phyloP scores from a whole-genome alignment of 441 rosid genomes.

The Pelargonium fulgidum region DNA sequence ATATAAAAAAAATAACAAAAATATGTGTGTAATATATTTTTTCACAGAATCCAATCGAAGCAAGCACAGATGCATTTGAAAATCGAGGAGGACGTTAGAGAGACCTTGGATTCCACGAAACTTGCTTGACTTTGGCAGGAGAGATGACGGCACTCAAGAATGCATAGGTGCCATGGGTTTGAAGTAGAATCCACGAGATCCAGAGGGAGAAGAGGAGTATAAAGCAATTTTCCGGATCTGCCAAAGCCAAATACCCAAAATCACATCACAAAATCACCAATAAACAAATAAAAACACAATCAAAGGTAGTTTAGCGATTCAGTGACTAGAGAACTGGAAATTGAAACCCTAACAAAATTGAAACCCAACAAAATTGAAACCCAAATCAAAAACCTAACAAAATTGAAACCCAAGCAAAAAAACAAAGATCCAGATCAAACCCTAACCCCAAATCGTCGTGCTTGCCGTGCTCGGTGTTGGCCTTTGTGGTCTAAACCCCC shows the following conservation, averaged over 20 bases:
- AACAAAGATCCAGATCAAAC: too few relatives aligned
- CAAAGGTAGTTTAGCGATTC: not conserved
- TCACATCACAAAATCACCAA: not conserved
- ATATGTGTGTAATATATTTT: too few relatives aligned
- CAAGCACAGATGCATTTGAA: not conserved
- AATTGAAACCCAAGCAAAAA: too few relatives aligned
- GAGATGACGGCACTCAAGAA: constrained; percentile 55
- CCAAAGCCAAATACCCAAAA: not conserved
- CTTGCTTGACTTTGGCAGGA: constrained; percentile 81
- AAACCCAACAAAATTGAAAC: too few relatives aligned
- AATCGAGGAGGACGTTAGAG: not conserved
- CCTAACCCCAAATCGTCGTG: too few relatives aligned
- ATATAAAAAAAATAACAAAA: too few relatives aligned
- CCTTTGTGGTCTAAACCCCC: too few relatives aligned
- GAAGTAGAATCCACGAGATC: constrained; percentile 34
- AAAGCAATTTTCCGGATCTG: constrained; percentile 47
- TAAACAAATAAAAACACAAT: not conserved
- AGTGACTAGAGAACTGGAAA: constrained; percentile 20
- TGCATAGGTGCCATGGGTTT: constrained; percentile 34
- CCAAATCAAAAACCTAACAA: too few relatives aligned
- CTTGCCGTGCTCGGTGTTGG: too few relatives aligned
- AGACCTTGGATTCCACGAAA: constrained; percentile 88
- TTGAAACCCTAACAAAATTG: too few relatives aligned
- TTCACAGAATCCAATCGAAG: too few relatives aligned
- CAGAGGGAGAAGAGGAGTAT: constrained; percentile 31